Evolutionary conservation across 805 yeast species (phyloP).

Genomic region (Cephaloascus fragrans): DNA sequence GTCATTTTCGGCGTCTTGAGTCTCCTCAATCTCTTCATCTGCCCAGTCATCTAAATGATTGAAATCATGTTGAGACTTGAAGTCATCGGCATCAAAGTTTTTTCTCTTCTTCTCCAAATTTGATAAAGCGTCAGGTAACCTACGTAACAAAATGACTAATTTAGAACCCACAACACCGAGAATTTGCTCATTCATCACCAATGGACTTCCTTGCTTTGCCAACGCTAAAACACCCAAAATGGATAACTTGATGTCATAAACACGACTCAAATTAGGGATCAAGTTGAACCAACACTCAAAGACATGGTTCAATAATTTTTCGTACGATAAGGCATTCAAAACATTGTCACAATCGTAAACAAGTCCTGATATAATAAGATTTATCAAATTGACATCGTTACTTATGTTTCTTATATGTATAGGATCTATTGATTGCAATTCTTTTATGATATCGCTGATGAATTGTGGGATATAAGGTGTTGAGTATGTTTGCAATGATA

Average conservation of each 20-base stretch:
- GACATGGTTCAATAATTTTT: conserved; percentile 35
- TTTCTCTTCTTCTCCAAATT: conserved; percentile 54
- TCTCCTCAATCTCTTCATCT: conserved; percentile 12
- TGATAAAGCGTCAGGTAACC: conserved; percentile 64
- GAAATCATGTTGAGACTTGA: conserved; percentile 8
- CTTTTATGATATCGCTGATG: conserved; percentile 30
- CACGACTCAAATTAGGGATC: conserved; percentile 50
- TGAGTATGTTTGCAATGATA: conserved; percentile 43
- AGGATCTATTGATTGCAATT: conserved; percentile 22
- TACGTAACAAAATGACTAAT: conserved; percentile 42
- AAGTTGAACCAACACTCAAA: conserved; percentile 59
- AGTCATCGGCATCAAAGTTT: conserved; percentile 32
- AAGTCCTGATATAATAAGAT: conserved; percentile 55
- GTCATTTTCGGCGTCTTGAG: too few relatives aligned
- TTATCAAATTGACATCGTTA: conserved; percentile 41
- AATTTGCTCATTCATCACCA: conserved; percentile 9
- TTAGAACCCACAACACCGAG: conserved; percentile 41
- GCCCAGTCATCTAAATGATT: conserved; percentile 15
- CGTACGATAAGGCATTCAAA: conserved; percentile 36
- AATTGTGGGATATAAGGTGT: conserved; percentile 35
- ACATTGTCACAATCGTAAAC: conserved; percentile 50
- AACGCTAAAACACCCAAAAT: conserved; percentile 47
- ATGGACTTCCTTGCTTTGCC: conserved; percentile 1
- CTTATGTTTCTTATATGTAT: conserved; percentile 19
- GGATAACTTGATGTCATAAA: conserved; percentile 73